Evolutionary conservation across 495 filamentous ascomycete species (phyloP), one percentile per base, ranked within the genome.

Genomic region (Talaromyces trachyspermus): DNA sequence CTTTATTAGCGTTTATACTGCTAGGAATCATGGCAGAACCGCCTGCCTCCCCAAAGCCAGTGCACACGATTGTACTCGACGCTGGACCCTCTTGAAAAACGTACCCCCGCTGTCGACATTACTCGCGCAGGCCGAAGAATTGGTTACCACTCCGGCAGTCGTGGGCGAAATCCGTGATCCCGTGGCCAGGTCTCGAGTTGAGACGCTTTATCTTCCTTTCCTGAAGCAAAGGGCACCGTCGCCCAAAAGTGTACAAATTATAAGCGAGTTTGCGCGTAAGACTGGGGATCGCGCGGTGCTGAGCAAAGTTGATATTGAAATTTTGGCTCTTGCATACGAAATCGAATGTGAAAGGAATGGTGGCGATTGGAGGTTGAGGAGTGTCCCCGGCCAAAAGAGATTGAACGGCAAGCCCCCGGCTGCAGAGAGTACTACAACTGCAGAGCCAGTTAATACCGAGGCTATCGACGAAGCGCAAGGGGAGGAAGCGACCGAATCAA

Each of bases 291-390:
- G 86, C 30, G 75, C 84, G 22, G 89, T 95, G 3, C 67, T 99
- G 33, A 95, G 88, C 62, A 80, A 75, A 58, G 83, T 87, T 4
- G 92, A 99, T 81, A 68, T 97, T 36, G 81, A 91, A 50, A 72
- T 97, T 26, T 70, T 97, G 53, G 92, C 91, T 4, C 71, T 99
- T 24, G 84, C 89, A 3, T 97, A 95, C 58, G 92, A 98, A 57
- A 55, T 97, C 11, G 88, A 95, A 53, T 80, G 86, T 50, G 86
- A 94, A 64, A 71, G 78, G 47, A 91, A 91, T 59, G 78, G 80
- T 17, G 89, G 89, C 5, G 81, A 91, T 58, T 91, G 86, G 83
- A 74, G 88, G 25, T 60, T 95, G 57, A 75, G 90, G 35, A 85
- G 75, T 49, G 77, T 78, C 5, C 88, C 89, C 0, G 82, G 83